phyloP scores from a whole-genome alignment of 1,139 yeast species.

The Pichia sorboxylosa region DNA sequence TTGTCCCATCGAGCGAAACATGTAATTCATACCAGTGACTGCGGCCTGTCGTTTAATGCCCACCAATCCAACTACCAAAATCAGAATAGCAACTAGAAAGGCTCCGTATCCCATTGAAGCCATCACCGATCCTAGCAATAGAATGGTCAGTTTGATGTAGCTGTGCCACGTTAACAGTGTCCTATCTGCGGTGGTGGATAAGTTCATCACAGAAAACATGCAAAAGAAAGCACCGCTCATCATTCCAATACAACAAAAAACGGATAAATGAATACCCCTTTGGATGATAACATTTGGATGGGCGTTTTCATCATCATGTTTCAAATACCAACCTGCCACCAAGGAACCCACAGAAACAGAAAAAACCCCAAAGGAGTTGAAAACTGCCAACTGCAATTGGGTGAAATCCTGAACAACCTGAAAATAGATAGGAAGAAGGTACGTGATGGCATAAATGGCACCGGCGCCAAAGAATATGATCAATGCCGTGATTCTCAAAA shows the following conservation, averaged over 20 bases:
- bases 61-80: conserved; percentile 33
- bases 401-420: conserved; percentile 55
- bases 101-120: conserved; percentile 35
- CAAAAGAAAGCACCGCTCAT: conserved; percentile 19
- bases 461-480: conserved; percentile 44
- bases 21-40: conserved; percentile 32
- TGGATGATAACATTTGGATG: conserved; percentile 46
- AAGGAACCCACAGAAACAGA: conserved; percentile 47
- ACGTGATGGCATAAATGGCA: conserved; percentile 19
- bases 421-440: conserved; percentile 27
- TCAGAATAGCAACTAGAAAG: conserved; percentile 30
- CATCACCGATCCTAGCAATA: conserved; percentile 28
- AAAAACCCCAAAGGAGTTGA: conserved; percentile 33
- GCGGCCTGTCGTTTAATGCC: conserved; percentile 29
- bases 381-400: conserved; percentile 33
- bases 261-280: conserved; percentile 36
- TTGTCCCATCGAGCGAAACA: conserved; percentile 37
- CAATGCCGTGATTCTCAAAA: conserved; percentile 31
- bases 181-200: conserved; percentile 16
- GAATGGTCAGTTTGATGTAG: conserved; percentile 19
- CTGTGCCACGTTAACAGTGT: conserved; percentile 8
- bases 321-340: conserved; percentile 38
- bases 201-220: conserved; percentile 11
- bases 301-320: conserved; percentile 37
- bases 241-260: conserved; percentile 17